A percentile compares a stretch with the other conserved stretches of the same genome.
phyloP scores from a whole-genome alignment of 1,139 yeast genomes.

The Pneumocystis canis region DNA sequence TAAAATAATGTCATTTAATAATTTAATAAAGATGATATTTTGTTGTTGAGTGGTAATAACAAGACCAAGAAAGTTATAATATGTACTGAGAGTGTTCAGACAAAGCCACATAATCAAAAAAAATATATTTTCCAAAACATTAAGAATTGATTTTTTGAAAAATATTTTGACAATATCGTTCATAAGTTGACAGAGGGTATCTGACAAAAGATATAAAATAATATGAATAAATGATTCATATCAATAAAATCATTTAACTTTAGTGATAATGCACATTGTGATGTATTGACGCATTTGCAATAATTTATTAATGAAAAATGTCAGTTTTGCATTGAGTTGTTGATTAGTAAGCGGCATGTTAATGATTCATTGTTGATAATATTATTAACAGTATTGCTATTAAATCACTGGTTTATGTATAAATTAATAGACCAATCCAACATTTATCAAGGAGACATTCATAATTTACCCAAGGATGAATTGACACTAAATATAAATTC shows the following conservation, averaged over 20 bases:
- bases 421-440: slow-evolving; percentile 39
- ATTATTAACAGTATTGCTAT: neutral
- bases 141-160: neutral
- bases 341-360: no score
- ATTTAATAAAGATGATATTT: neutral
- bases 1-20: neutral
- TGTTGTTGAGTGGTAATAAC: neutral
- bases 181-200: neutral
- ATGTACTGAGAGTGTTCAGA: neutral
- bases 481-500: slow-evolving; percentile 8
- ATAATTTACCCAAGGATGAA: slow-evolving; percentile 34
- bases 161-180: neutral
- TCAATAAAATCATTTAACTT: neutral
- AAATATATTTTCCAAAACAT: neutral
- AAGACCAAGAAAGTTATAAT: neutral
- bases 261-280: no score
- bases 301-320: neutral
- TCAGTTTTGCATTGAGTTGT: no score
- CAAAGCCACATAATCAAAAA: neutral
- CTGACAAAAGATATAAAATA: neutral
- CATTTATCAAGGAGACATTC: slow-evolving; percentile 72
- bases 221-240: neutral
- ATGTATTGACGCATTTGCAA: neutral
- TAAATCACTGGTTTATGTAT: neutral
- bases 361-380: no score